Conservation (phyloP, 257 asterid genomes). For the Phtheirospermum japonicum region DNA sequence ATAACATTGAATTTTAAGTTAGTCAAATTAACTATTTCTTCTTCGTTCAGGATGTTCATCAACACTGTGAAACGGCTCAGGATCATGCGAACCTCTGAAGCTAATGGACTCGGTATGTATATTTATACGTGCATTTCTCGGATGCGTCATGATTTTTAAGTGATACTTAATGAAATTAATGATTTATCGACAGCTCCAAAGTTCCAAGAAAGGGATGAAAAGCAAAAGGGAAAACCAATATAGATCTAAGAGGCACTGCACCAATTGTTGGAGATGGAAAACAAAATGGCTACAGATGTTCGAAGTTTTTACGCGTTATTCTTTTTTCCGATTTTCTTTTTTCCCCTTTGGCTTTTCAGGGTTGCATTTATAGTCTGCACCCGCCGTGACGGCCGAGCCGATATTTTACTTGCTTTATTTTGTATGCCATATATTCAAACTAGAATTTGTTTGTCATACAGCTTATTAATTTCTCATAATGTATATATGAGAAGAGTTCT, state of each 20-base stretch:
- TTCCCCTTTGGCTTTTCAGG: slow-evolving; percentile 32
- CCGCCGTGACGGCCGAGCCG: neutral
- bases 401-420: slow-evolving; percentile 15
- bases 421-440: slow-evolving; percentile 23
- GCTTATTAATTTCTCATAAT: slow-evolving; percentile 37
- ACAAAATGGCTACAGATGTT: slow-evolving; percentile 28
- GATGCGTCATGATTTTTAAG: neutral
- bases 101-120: slow-evolving; percentile 67
- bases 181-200: slow-evolving; percentile 44
- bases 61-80: slow-evolving; percentile 74
- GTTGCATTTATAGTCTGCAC: slow-evolving; percentile 32
- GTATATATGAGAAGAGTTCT: slow-evolving; percentile 48
- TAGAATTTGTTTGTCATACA: slow-evolving; percentile 31
- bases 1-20: neutral
- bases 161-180: neutral
- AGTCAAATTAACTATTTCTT: neutral
- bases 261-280: slow-evolving; percentile 27
- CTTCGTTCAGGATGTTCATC: slow-evolving; percentile 64
- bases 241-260: slow-evolving; percentile 27
- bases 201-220: slow-evolving; percentile 45
- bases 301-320: neutral
- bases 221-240: slow-evolving; percentile 46
- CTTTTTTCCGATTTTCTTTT: slow-evolving; percentile 10
- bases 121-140: neutral
- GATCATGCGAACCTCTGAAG: slow-evolving; percentile 80